Base-by-base conservation (phyloP, 225 moss, liverwort and hornwort species). In the Physcomitrium patens region DNA sequence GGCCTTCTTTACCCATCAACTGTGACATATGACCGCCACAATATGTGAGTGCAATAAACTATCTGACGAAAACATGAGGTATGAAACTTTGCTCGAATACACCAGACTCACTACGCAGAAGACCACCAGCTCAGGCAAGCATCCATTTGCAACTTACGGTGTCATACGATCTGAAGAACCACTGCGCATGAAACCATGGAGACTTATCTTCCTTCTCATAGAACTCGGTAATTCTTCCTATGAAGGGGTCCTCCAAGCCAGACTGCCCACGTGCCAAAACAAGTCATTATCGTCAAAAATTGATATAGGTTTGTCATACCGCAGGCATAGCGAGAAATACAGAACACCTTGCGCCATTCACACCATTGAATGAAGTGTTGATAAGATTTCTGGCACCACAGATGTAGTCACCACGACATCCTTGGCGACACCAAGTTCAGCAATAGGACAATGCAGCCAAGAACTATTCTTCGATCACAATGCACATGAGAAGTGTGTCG, bases 151-250 rank as follows among this genome's bases (percentile, higher is more conserved):
- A 75, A 51, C 45, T 13, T 77, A 95, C 99, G 86, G 99, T 99
- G 74, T 99, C 99, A 53, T 83, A 87, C 7, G 85, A 84, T 78
- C 95, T 85, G 80, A 89, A 99, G 73, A 99, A 95, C 99, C 99
- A 95, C 69, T 92, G 95, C 14, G 86, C 88, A 50, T 89, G 84
- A 70, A 99, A 80, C 91, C 91, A 88, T 22, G 84, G 86, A 60
- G 79, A 88, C 55, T 79, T 83, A 69, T 99, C 93, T 70, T 82
- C 79, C 50, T 79, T 81, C 49, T 92, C 86, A 69, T 78, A 95
- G 43, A 99, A 85, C 76, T 99, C 99, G 11, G 86, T 80, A 52
- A 99, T 93, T 65, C 83, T 89, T 71, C 91, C 99, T 53, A 99
- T 49, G 70, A 80, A 95, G 19, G 91, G 89, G 3, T 82, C 73